phyloP scores from a whole-genome alignment of 495 filamentous ascomycete genomes.

The Schizothecium vesticola region DNA sequence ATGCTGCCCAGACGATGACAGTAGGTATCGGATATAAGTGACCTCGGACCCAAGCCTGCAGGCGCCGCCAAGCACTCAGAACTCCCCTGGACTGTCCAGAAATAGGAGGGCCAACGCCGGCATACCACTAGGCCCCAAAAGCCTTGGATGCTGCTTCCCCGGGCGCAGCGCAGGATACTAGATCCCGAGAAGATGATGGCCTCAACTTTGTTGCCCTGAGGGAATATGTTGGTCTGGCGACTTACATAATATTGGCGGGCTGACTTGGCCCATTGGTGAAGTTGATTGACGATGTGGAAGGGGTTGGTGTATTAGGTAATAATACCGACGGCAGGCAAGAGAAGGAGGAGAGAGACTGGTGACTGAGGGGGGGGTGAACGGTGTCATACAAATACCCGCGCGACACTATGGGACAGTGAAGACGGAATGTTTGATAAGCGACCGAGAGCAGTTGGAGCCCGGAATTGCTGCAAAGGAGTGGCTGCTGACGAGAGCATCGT shows the following conservation, averaged over 20 bases:
- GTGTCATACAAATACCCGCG: background rate
- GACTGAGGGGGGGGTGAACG: background rate
- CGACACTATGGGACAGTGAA: conserved; percentile 1
- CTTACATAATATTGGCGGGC: conserved; percentile 9
- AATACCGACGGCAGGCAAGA: background rate
- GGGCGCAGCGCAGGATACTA: background rate
- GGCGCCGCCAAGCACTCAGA: background rate
- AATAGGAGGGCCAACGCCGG: background rate
- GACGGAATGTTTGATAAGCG: conserved; percentile 1
- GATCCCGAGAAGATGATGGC: background rate
- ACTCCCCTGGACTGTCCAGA: background rate
- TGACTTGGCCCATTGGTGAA: background rate
- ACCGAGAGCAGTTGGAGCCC: background rate
- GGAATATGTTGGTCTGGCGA: conserved; percentile 8
- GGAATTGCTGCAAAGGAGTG: background rate
- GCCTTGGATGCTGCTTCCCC: background rate
- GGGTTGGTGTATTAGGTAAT: conserved; percentile 8
- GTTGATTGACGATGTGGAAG: background rate
- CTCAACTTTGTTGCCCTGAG: background rate
- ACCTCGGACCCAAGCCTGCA: background rate
- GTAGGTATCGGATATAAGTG: background rate
- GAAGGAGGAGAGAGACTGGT: background rate
- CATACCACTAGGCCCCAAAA: background rate
- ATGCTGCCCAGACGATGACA: background rate
- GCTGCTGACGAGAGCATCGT: background rate